These are phyloP conservation scores for Trichoderma asperelloides DNA, from an alignment of 495 filamentous ascomycete species.

Conservation along the genomic window DNA sequence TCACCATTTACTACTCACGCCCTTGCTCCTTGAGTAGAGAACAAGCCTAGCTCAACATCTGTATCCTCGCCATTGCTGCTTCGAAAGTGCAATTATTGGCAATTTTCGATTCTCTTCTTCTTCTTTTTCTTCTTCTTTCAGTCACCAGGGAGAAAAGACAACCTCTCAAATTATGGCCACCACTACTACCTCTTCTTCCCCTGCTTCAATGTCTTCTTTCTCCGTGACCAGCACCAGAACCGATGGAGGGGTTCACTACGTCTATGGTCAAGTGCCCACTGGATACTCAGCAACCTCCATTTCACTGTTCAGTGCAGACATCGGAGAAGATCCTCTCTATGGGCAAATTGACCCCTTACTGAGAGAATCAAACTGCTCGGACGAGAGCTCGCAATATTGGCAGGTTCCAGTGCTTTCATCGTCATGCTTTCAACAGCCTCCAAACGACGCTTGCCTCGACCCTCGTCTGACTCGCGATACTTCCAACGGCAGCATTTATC, in stretches of 20 bases:
- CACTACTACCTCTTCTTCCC: background rate
- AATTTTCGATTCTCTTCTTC: background rate
- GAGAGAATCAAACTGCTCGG: background rate
- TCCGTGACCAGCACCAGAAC: background rate
- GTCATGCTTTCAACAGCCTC: background rate
- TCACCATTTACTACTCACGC: background rate
- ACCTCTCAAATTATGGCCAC: background rate
- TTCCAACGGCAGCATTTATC: background rate
- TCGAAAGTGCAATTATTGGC: background rate
- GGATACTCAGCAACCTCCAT: background rate
- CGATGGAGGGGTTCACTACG: background rate
- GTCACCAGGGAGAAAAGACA: background rate
- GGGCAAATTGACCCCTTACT: background rate
- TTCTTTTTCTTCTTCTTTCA: background rate
- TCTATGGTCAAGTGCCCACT: background rate
- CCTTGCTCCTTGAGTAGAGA: background rate
- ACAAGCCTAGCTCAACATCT: background rate
- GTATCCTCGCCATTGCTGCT: background rate
- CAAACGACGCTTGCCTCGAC: background rate
- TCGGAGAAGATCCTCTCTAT: background rate
- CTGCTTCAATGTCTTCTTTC: background rate
- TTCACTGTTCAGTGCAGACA: background rate
- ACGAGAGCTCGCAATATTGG: background rate
- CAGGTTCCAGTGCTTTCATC: background rate
- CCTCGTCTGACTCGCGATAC: background rate